Percentiles rank a stretch among this genome's conserved stretches.
These are phyloP conservation scores for Tetracladium setigerum DNA, from an alignment of 495 filamentous ascomycete genomes.

Conservation along the genomic window DNA sequence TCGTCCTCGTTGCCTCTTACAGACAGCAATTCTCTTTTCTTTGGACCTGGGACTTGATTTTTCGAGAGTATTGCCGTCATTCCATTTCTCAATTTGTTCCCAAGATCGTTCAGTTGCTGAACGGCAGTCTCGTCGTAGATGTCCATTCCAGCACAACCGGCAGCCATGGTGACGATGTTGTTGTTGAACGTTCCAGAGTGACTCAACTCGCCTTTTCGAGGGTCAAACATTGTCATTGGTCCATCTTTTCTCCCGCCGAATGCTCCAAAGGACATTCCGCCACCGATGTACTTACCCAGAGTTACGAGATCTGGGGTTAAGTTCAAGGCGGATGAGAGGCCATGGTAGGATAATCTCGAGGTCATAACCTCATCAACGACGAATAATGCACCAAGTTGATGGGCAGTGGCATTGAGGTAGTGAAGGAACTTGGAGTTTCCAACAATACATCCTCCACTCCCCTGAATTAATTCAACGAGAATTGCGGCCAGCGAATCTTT, in stretches of 20 bases:
- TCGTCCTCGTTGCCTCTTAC: conserved; percentile 14
- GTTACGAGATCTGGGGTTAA: conserved; percentile 51
- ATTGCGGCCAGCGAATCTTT: conserved; percentile 41
- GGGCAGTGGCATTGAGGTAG: conserved; percentile 24
- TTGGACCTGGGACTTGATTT: not conserved
- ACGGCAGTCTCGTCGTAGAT: conserved; percentile 35
- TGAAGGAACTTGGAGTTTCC: conserved; percentile 37
- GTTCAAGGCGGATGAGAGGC: conserved; percentile 32
- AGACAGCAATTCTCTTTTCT: conserved; percentile 4
- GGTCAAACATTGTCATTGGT: conserved; percentile 48
- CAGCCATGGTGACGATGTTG: conserved; percentile 52
- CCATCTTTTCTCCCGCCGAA: conserved; percentile 48
- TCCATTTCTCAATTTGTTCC: conserved; percentile 18
- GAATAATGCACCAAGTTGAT: conserved; percentile 38
- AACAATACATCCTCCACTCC: conserved; percentile 42
- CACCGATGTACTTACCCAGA: conserved; percentile 57
- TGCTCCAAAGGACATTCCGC: conserved; percentile 54
- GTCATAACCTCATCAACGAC: conserved; percentile 64
- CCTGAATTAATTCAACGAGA: conserved; percentile 53
- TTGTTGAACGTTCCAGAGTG: conserved; percentile 68
- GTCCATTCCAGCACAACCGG: conserved; percentile 38
- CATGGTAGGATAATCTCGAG: conserved; percentile 40
- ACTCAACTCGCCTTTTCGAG: conserved; percentile 17
- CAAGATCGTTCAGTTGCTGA: conserved; percentile 28
- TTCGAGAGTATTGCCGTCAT: not conserved